These are phyloP conservation scores for Chaetoscypha palmicola DNA, from an alignment of 2,329 filamentous ascomycete species.

Conservation along the genomic window DNA sequence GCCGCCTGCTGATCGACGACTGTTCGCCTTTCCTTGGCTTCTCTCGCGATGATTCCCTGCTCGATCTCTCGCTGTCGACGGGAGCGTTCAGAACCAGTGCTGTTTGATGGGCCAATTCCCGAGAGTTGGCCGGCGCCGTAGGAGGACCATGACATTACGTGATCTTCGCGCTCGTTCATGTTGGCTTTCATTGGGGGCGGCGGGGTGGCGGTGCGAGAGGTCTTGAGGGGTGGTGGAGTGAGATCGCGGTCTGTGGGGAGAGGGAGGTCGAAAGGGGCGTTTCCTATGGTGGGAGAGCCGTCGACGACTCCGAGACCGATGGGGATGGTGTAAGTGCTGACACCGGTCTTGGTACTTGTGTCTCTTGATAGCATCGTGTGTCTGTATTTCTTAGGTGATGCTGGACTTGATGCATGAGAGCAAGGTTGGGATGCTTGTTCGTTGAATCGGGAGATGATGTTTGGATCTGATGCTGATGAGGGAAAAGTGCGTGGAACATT, in stretches of 20 bases:
- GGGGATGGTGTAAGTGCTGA: constrained; percentile 17
- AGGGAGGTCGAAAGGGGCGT: constrained; percentile 1
- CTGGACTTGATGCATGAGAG: constrained; percentile 1
- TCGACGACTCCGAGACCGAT: constrained; percentile 20
- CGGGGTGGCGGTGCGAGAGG: constrained; percentile 1
- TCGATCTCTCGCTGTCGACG: constrained; percentile 11
- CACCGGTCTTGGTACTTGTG: constrained; percentile 5
- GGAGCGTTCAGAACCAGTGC: not conserved
- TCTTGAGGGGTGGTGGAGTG: not conserved
- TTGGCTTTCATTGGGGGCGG: constrained; percentile 4
- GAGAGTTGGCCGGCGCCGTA: constrained; percentile 9
- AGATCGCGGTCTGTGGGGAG: not conserved
- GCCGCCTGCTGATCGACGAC: not conserved
- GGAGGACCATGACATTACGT: constrained; percentile 8
- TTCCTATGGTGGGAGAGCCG: constrained; percentile 4
- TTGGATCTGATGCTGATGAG: not conserved
- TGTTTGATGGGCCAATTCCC: constrained; percentile 6
- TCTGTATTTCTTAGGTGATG: not conserved
- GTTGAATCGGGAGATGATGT: constrained; percentile 4
- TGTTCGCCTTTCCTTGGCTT: not conserved
- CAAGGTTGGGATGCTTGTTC: constrained; percentile 1
- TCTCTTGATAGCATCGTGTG: not conserved
- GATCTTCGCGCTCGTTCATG: constrained; percentile 11
- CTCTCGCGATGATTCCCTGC: constrained; percentile 3
- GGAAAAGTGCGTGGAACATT: not conserved